These are phyloP conservation scores for Butyriboletus loyo DNA, from an alignment of 768 basidiomycete genomes.

Conservation along the genomic window DNA sequence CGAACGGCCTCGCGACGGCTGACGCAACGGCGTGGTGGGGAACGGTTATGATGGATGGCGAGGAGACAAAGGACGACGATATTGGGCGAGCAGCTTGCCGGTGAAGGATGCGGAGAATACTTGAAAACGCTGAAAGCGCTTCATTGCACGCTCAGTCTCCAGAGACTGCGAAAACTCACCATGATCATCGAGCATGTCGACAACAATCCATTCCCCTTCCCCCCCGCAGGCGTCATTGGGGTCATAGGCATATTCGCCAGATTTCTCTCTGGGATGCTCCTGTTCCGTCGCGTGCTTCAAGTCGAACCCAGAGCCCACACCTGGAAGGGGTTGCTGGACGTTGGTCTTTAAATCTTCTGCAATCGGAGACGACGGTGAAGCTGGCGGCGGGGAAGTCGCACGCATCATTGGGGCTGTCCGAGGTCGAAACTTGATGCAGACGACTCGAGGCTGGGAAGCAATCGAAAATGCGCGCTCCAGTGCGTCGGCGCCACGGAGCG, in stretches of 20 bases:
- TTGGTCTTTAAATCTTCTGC: conserved; percentile 10
- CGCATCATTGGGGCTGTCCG: not conserved
- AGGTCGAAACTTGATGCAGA: conserved; percentile 41
- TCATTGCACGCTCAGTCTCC: not conserved
- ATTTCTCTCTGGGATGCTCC: not conserved
- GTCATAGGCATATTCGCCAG: not conserved
- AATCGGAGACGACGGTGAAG: conserved; percentile 27
- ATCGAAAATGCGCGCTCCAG: conserved; percentile 32
- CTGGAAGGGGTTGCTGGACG: not conserved
- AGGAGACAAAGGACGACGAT: conserved; percentile 41
- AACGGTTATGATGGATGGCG: conserved; percentile 56
- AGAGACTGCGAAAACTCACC: conserved; percentile 26
- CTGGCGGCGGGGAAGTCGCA: conserved; percentile 15
- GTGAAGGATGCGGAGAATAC: conserved; percentile 52
- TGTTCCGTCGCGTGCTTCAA: conserved; percentile 4
- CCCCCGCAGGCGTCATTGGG: conserved; percentile 8
- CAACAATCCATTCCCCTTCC: conserved; percentile 47
- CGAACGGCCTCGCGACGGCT: conserved; percentile 14
- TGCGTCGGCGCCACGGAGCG: conserved; percentile 45
- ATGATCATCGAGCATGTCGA: conserved; percentile 49
- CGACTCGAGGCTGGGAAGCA: conserved; percentile 27
- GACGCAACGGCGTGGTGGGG: conserved; percentile 31
- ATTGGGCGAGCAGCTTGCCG: conserved; percentile 36
- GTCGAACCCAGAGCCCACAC: not conserved
- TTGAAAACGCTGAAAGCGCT: conserved; percentile 39